Percentiles rank a stretch among this genome's conserved stretches.
These are phyloP conservation scores for Aristolochia fimbriata DNA, from an alignment of 164 flowering plant genomes.

Conservation along the genomic window DNA sequence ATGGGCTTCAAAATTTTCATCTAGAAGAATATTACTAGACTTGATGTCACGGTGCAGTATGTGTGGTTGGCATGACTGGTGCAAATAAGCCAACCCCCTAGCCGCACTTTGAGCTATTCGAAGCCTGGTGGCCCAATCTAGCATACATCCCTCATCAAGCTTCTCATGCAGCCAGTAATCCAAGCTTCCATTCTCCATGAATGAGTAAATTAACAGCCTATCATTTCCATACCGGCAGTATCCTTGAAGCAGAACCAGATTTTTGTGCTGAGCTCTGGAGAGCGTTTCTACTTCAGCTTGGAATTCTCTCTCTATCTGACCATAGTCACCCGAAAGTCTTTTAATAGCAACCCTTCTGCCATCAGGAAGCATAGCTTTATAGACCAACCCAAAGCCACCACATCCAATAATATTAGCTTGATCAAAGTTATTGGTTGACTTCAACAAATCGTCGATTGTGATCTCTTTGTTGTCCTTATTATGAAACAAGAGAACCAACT, in stretches of 20 bases:
- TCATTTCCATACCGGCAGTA: conserved; percentile 47
- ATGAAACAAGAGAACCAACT: conserved; percentile 36
- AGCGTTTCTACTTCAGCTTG: conserved; percentile 73
- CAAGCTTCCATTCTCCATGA: conserved; percentile 81
- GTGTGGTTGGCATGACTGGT: conserved; percentile 60
- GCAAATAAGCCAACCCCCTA: conserved; percentile 66
- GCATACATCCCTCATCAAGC: conserved; percentile 38
- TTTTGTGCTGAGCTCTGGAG: conserved; percentile 67
- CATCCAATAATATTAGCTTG: conserved; percentile 75
- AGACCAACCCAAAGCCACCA: conserved; percentile 79
- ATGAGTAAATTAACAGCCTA: conserved; percentile 59
- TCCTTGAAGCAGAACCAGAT: conserved; percentile 70
- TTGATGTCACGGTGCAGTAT: conserved; percentile 77
- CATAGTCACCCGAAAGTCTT: conserved; percentile 63
- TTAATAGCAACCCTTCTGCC: conserved; percentile 62
- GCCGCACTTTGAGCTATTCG: conserved; percentile 65
- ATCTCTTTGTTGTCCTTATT: conserved; percentile 40
- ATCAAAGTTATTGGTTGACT: conserved; percentile 59
- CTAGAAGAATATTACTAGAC: conserved; percentile 76
- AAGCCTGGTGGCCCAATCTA: conserved; percentile 62
- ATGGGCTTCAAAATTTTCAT: conserved; percentile 64
- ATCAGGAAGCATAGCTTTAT: conserved; percentile 58
- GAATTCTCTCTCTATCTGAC: conserved; percentile 75
- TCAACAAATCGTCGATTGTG: conserved; percentile 41
- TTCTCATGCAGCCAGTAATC: conserved; percentile 87